Evolutionary conservation across 768 basidiomycete species (phyloP).

Genomic region (Trametes maxima): DNA sequence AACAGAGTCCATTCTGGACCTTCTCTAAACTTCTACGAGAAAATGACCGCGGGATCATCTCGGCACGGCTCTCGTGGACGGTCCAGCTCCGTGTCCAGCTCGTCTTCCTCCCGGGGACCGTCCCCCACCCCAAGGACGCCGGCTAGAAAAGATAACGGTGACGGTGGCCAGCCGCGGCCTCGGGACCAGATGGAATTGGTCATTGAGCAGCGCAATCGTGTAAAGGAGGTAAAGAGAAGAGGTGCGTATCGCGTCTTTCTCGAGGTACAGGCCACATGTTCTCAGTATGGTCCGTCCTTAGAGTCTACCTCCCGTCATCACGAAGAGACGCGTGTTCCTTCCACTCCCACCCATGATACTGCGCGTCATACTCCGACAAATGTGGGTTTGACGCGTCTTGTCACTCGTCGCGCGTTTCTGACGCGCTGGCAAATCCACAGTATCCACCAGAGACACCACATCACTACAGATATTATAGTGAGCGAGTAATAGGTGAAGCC

Average conservation of each 20-base stretch:
- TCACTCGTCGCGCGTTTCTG: conserved; percentile 25
- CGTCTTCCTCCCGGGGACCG: conserved; percentile 37
- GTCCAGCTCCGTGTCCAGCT: conserved; percentile 51
- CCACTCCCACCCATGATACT: conserved; percentile 10
- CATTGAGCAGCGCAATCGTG: conserved; percentile 66
- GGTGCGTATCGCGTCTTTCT: conserved; percentile 43
- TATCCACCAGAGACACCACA: conserved; percentile 29
- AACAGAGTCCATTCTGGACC: background rate
- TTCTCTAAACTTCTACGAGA: background rate
- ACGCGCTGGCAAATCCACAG: conserved; percentile 9
- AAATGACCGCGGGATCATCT: background rate
- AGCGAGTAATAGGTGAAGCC: conserved; percentile 32
- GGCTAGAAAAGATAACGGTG: conserved; percentile 63
- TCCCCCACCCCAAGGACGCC: conserved; percentile 56
- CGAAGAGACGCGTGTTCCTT: conserved; percentile 27
- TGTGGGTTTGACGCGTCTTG: conserved; percentile 51
- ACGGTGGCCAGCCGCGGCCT: conserved; percentile 54
- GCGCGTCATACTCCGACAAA: conserved; percentile 17
- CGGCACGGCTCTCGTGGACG: conserved; percentile 33
- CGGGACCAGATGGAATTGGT: conserved; percentile 79
- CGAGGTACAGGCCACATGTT: background rate
- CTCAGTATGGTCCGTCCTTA: conserved; percentile 1
- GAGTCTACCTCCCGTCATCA: conserved; percentile 28
- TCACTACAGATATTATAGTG: conserved; percentile 34
- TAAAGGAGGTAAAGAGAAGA: conserved; percentile 50